Evolutionary conservation across 305 asterid genomes (phyloP), one percentile per base, ranked within the genome.

Genomic region (Fraxinus velutina): DNA sequence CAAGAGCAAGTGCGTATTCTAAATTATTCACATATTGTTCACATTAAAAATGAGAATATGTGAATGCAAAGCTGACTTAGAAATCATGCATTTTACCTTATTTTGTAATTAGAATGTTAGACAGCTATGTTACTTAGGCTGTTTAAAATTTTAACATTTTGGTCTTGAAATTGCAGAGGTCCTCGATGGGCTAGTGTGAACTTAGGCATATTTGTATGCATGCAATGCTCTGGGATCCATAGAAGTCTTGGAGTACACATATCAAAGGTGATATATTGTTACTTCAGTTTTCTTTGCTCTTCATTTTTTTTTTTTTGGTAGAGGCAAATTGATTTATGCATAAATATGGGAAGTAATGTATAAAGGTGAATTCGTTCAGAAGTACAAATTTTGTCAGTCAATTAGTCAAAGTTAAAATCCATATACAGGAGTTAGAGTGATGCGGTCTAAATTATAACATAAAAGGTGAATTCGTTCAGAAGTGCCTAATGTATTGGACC

Each of bases 111-210:
- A 7, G n/a, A 24, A 64, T 24, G 64, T 42, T 72, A 71, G 36
- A 52, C 44, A 36, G 72, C n/a, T 75, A 22, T 5, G 22, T 1
- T 80, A 73, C 62, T 78, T 76, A 2, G n/a, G n/a, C 29, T 24
- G 2, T 33, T 75, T 75, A 29, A 6, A 52, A 19, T 62, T 3
- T 79, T 37, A 39, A 19, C 57, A 24, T 64, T 39, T 55, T 34
- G 52, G 33, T 75, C 79, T 81, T 73, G 75, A 47, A 83, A 82
- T 42, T 84, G 81, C 90, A 96, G 99, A 86, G 99, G 99, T 88
- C 99, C 99, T 78, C 93, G 99, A 79, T 96, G 99, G 99, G 99
- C 99, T 79, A 96, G 99, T 36, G 98, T 96, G 91, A 96, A 96
- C 88, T 88, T 96, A 78, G 99, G 99, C 81, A 92, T 96, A 88